phyloP scores from a whole-genome alignment of 2,329 filamentous ascomycete genomes.

The Davidsoniella neocaledoniae region DNA sequence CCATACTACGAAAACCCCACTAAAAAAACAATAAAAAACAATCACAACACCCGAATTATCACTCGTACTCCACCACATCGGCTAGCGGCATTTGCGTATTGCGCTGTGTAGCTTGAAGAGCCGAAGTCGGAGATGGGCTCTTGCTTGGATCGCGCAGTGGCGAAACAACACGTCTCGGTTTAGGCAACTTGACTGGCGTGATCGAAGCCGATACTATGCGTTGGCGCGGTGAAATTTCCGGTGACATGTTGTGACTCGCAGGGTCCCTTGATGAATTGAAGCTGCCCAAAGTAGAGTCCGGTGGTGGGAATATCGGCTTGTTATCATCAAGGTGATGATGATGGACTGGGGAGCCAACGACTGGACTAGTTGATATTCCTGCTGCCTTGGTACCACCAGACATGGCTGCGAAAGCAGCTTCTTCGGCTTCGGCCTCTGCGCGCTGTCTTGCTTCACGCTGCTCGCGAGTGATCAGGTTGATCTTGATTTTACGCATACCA shows the following conservation, averaged over 20 bases:
- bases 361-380: too few relatives aligned
- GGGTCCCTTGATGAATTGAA: not conserved
- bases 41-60: not conserved
- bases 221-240: not conserved
- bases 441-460: conserved; percentile 31
- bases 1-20: too few relatives aligned
- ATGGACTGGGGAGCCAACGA: not conserved
- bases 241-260: not conserved
- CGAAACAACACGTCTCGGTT: not conserved
- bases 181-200: not conserved
- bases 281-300: not conserved
- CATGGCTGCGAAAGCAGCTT: not conserved
- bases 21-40: too few relatives aligned
- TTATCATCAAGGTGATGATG: not conserved
- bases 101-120: not conserved
- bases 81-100: not conserved
- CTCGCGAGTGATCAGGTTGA: conserved; percentile 41
- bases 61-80: not conserved
- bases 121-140: not conserved
- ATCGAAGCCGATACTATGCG: not conserved
- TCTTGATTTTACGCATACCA: conserved; percentile 46
- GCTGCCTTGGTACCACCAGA: too few relatives aligned
- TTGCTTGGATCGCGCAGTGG: not conserved
- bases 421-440: conserved; percentile 1
- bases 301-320: conserved; percentile 1